Evolutionary conservation across 345 rosid genomes (phyloP).

Genomic region (Geranium brycei): DNA sequence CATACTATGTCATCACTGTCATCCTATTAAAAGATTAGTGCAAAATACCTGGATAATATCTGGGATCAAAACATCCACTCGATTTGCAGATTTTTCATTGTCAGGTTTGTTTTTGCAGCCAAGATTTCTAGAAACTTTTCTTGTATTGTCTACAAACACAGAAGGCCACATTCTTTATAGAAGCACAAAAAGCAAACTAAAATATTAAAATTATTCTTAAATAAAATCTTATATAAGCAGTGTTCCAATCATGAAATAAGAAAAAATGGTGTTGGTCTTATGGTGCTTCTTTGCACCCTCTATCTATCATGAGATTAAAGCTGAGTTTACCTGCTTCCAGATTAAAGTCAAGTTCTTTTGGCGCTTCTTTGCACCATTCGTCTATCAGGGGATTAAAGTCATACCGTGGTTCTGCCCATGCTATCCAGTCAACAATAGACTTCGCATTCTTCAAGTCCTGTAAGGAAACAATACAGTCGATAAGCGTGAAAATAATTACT

Average conservation of each 20-base stretch:
- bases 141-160: constrained; percentile 63
- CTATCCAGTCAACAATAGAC: constrained; percentile 86
- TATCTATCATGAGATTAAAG: background rate
- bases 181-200: background rate
- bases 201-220: too few species aligned
- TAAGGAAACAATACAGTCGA: constrained; percentile 10
- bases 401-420: constrained; percentile 95
- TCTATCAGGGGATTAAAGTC: constrained; percentile 89
- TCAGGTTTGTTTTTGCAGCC: constrained; percentile 44
- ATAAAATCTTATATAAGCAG: too few species aligned
- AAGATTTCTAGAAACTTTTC: constrained; percentile 65
- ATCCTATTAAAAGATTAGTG: constrained; percentile 4
- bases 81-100: constrained; percentile 23
- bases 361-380: constrained; percentile 99
- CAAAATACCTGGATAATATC: constrained; percentile 79
- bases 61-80: constrained; percentile 80
- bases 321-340: constrained; percentile 69
- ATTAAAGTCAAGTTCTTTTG: constrained; percentile 88
- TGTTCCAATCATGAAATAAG: too few species aligned
- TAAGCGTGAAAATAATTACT: constrained; percentile 9
- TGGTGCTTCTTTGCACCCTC: too few species aligned
- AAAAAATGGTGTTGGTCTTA: too few species aligned
- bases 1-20: background rate
- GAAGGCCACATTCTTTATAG: background rate
- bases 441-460: constrained; percentile 92